Evolutionary conservation across 2,329 filamentous ascomycete genomes (phyloP), one percentile per base, ranked within the genome.

Genomic region (Aspergillus fumigatiaffinis): DNA sequence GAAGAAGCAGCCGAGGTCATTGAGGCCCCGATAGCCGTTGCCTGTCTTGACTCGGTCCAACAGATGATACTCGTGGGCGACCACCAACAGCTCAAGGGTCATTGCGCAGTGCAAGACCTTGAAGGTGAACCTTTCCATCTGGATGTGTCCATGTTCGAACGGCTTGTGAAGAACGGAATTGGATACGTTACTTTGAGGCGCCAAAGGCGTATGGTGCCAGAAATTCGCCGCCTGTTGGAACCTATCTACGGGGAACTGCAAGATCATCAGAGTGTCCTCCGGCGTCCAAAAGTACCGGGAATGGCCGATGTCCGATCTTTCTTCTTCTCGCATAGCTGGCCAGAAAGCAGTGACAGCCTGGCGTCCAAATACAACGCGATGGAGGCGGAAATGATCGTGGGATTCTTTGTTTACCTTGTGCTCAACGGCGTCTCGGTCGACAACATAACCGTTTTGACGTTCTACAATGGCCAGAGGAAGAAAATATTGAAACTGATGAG

Each of bases 401-500:
- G 80, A 0, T 89, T 96, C 62, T 87, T 87, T 61, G 77, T 84
- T 26, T 89, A 96, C 66, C 82, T 97, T 0, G 71, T 87, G 1
- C 76, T 85, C 57, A 93, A 92, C 60, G 87, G 87, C 0, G 75
- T 87, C 1, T 64, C 76, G 0, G 70, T 82, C 0, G 70, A 75
- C 0, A 79, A 87, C 5, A 92, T 96, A 55, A 96, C 91, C 0
- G 78, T 96, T 3, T 73, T 97, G 51, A 93, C 91, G 0, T 96
- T 94, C 68, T 97, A 96, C 77, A 91, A 90, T 47, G 92, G 90
- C 0, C 92, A 97, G 68, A 82, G 87, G 48, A 88, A 88, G 62
- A 75, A 80, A 2, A 80, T 96, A 2, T 65, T 86, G 0, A 78
- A 76, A 14, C 60, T 76, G 4, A 60, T 82, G 49, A 76, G 69